Percentiles rank a stretch among this genome's conserved stretches.
Evolutionary conservation across 208 protist species (phyloP).

Genomic region (Strigomonas culicis): DNA sequence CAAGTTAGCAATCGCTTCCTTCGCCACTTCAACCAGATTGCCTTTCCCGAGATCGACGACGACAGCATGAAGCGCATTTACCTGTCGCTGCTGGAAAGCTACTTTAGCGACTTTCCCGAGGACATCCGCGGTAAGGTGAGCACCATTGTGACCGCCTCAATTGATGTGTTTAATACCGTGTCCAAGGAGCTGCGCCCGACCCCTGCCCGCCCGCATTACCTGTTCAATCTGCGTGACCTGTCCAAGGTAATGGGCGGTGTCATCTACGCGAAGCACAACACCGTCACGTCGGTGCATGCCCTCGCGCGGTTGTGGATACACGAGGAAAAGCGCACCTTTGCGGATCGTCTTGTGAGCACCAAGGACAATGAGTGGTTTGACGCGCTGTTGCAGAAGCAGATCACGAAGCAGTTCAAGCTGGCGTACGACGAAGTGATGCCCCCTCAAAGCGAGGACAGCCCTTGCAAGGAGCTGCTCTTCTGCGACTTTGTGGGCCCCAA

Average conservation of each 20-base stretch:
- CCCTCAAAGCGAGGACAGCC: not conserved
- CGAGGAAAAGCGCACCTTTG: slow-evolving; percentile 94
- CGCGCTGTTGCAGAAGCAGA: slow-evolving; percentile 64
- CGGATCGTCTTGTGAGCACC: slow-evolving; percentile 93
- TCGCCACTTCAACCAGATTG: slow-evolving; percentile 98
- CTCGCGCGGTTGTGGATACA: slow-evolving; percentile 95
- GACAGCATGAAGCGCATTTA: slow-evolving; percentile 96
- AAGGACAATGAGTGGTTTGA: slow-evolving; percentile 93
- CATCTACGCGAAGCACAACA: slow-evolving; percentile 75
- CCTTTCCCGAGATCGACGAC: slow-evolving; percentile 95
- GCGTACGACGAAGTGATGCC: slow-evolving; percentile 63
- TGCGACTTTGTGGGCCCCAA: slow-evolving; percentile 90
- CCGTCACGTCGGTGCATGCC: slow-evolving; percentile 33
- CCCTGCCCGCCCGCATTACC: slow-evolving; percentile 98
- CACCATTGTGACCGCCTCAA: slow-evolving; percentile 90
- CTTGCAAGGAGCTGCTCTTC: slow-evolving; percentile 78
- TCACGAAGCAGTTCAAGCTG: slow-evolving; percentile 83
- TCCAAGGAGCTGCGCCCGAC: slow-evolving; percentile 95
- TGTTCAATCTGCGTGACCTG: slow-evolving; percentile 98
- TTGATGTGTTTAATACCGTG: slow-evolving; percentile 95
- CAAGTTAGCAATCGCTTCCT: slow-evolving; percentile 96
- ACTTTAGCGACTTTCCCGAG: slow-evolving; percentile 88
- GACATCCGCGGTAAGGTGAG: slow-evolving; percentile 67
- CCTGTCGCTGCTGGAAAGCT: slow-evolving; percentile 92
- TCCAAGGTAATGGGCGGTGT: slow-evolving; percentile 97